Conservation (phyloP, 495 filamentous ascomycete species). For the Neurospora pannonica region DNA sequence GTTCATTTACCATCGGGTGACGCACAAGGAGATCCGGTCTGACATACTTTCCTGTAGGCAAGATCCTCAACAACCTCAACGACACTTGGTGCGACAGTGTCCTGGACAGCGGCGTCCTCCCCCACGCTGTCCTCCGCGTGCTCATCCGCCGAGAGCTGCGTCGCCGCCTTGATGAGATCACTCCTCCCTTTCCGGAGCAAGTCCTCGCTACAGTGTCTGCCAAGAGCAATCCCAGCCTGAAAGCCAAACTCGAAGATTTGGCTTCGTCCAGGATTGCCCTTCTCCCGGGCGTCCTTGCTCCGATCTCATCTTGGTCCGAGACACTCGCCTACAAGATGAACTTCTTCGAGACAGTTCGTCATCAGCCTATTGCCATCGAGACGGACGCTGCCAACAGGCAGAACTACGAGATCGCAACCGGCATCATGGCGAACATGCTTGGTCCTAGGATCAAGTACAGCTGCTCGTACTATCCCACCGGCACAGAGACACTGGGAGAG, state of each 20-base stretch:
- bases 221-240: neutral
- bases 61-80: neutral
- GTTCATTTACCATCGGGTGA: neutral
- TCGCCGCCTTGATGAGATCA: slow-evolving; percentile 40
- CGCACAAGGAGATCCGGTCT: neutral
- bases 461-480: slow-evolving; percentile 47
- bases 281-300: neutral
- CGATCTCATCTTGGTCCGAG: slow-evolving; percentile 5
- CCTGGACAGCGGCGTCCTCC: slow-evolving; percentile 51
- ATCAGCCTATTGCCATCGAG: slow-evolving; percentile 53
- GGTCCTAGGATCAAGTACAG: slow-evolving; percentile 61
- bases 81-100: slow-evolving; percentile 18
- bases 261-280: slow-evolving; percentile 30
- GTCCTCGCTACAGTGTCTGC: neutral
- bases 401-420: slow-evolving; percentile 59
- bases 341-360: slow-evolving; percentile 42
- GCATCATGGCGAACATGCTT: slow-evolving; percentile 43
- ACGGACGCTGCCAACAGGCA: slow-evolving; percentile 51
- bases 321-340: slow-evolving; percentile 45
- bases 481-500: slow-evolving; percentile 45
- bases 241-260: neutral
- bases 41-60: neutral
- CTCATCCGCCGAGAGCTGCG: slow-evolving; percentile 47
- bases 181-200: neutral
- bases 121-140: slow-evolving; percentile 45